Evolutionary conservation across 1,139 yeast species (phyloP), one percentile per base, ranked within the genome.

Genomic region (Nakaseomyces nivariensis): DNA sequence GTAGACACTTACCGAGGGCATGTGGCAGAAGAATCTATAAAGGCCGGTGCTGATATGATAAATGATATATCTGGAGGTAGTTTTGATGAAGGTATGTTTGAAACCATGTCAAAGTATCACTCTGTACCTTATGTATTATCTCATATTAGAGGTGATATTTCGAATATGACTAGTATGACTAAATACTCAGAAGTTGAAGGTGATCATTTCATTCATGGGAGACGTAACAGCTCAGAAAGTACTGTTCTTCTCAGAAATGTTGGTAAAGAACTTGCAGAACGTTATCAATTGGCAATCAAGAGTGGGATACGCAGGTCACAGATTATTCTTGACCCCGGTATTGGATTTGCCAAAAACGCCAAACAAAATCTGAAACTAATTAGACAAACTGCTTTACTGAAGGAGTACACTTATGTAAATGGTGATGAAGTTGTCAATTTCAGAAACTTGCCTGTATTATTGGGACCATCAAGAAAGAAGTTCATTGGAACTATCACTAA

Each of bases 11-110:
- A 82, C 63, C 74, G 96, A 44, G 69, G 90, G 0, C 59, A 62
- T 1, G 96, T 94, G 6, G 97, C 97, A 0, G 74, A 73, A 48
- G 76, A 73, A 44, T 78, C 90, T 0, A 71, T 92, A 34, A 61
- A 64, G 24, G 82, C 80, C 0, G 98, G 98, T 2, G 96, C 95
- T 0, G 92, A 89, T 65, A 85, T 94, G 41, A 81, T 92, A 63
- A 92, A 92, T 67, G 99, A 92, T 63, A 81, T 92, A 11, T 82
- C 92, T 38, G 92, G 89, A 65, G 98, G 97, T 0, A 43, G 51
- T 4, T 66, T 72, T 56, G 97, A 90, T 61, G 45, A 54, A 4
- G 40, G 51, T 1, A 85, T 92, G 70, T 82, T 86, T 57, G 66
- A 69, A 0, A 83, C 85, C 1, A 81, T 87, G 9, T 86, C 89